Evolutionary conservation across 208 protist species (phyloP).

Genomic region (Leishmania major): DNA sequence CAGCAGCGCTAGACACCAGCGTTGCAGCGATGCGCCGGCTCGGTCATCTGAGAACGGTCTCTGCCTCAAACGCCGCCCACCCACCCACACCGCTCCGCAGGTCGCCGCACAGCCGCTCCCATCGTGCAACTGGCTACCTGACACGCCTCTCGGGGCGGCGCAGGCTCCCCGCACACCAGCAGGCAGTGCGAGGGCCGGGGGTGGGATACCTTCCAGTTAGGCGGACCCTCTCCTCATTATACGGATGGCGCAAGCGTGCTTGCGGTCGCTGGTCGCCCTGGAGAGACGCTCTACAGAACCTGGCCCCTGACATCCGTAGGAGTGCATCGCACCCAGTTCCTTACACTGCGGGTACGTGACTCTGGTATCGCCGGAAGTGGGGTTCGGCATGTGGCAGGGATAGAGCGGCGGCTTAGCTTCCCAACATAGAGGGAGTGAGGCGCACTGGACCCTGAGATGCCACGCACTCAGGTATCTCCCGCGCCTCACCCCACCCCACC

Average conservation of each 20-base stretch:
- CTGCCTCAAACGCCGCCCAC: not conserved
- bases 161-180: not conserved
- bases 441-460: not conserved
- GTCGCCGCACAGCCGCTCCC: not conserved
- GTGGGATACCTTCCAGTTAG: not conserved
- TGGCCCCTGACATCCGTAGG: not conserved
- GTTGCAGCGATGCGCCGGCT: not conserved
- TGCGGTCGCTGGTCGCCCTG: not conserved
- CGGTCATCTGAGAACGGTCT: not conserved
- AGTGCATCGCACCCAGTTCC: not conserved
- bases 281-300: not conserved
- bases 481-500: no score
- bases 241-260: not conserved
- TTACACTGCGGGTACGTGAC: not conserved
- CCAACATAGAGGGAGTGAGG: not conserved
- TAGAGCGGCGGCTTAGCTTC: not conserved
- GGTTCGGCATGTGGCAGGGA: conserved; percentile 1
- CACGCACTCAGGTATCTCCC: not conserved
- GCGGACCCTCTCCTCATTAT: not conserved
- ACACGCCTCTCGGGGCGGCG: not conserved
- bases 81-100: not conserved
- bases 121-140: not conserved
- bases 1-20: not conserved
- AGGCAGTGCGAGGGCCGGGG: not conserved
- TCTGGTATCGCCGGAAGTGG: not conserved